Evolutionary conservation across 225 moss, liverwort and hornwort species (phyloP), one percentile per base, ranked within the genome.

Genomic region (Lunularia cruciata): DNA sequence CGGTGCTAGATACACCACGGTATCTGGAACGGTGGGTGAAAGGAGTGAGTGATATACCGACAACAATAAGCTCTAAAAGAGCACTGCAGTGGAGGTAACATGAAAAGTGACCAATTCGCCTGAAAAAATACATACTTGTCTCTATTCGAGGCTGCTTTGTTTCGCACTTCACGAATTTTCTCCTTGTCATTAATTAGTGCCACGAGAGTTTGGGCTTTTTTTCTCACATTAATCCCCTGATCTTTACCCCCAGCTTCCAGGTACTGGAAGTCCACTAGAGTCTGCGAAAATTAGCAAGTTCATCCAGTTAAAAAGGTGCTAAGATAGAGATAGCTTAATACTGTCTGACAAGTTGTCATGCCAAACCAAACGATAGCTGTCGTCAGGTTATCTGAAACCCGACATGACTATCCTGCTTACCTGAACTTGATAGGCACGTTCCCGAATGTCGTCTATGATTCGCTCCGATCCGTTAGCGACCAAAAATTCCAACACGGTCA

Each of bases 161-260:
- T 80, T 71, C 98, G 85, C 55, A 91, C 89, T 93, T 98, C 98
- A 1, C 98, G 91, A 6, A 98, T 93, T 73, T 86, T 85, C 40
- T 91, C 98, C 58, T 83, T 89, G 66, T 98, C 98, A 70, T 89
- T 87, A 40, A 98, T 81, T 18, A 98, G 81, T 26, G 77, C 60
- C 2, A 98, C 93, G 53, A 93, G 77, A 64, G 79, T 74, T 70
- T 93, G 91, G 10, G 93, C 98, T 75, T 98, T 98, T 75, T 93
- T 93, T 76, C 93, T 89, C 74, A 98, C 93, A 80, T 98, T 98
- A 58, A 98, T 76, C n/a, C 98, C 98, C 79, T 98, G 98, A 67
- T 98, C 98, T 80, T 93, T 98, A 47, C 93, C 93, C 60, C 85
- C 86, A 20, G 88, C 43, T 72, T 98, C 98, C 28, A 91, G 64